phyloP scores from a whole-genome alignment of 1,139 yeast genomes.

The Hemisphaericaspora xylofermentans region DNA sequence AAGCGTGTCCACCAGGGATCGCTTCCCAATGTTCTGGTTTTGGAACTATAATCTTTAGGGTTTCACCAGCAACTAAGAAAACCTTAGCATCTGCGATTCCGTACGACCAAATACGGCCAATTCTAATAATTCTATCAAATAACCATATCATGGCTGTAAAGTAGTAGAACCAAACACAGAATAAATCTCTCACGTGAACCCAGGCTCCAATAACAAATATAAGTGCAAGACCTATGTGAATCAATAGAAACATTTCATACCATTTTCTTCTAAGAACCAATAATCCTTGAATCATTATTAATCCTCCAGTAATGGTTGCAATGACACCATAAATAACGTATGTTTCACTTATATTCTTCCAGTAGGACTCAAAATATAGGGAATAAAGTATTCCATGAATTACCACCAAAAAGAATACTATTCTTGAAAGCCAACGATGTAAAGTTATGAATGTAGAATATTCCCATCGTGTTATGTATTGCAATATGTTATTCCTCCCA shows the following conservation, averaged over 20 bases:
- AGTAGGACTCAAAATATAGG: conserved; percentile 12
- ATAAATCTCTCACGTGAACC: conserved; percentile 41
- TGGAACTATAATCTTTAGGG: conserved; percentile 41
- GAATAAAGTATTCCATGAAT: conserved; percentile 42
- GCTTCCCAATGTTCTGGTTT: conserved; percentile 43
- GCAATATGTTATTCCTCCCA: conserved; percentile 60
- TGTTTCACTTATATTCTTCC: conserved; percentile 32
- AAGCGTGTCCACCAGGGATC: conserved; percentile 54
- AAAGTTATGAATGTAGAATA: conserved; percentile 56
- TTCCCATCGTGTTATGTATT: conserved; percentile 59
- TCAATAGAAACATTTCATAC: conserved; percentile 44
- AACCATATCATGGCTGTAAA: conserved; percentile 45
- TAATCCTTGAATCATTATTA: conserved; percentile 45
- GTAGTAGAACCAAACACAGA: conserved; percentile 41
- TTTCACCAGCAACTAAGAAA: conserved; percentile 42
- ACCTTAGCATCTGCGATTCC: conserved; percentile 52
- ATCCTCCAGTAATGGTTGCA: conserved; percentile 29
- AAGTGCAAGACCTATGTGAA: conserved; percentile 45
- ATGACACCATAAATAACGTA: conserved; percentile 32
- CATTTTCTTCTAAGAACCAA: conserved; percentile 38
- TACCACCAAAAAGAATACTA: conserved; percentile 36
- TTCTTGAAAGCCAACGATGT: conserved; percentile 61
- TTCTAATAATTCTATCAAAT: conserved; percentile 41
- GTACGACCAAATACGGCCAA: conserved; percentile 32
- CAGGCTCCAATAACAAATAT: conserved; percentile 44